Evolutionary conservation across 768 basidiomycete species (phyloP).

Genomic region (Kwoniella shandongensis): DNA sequence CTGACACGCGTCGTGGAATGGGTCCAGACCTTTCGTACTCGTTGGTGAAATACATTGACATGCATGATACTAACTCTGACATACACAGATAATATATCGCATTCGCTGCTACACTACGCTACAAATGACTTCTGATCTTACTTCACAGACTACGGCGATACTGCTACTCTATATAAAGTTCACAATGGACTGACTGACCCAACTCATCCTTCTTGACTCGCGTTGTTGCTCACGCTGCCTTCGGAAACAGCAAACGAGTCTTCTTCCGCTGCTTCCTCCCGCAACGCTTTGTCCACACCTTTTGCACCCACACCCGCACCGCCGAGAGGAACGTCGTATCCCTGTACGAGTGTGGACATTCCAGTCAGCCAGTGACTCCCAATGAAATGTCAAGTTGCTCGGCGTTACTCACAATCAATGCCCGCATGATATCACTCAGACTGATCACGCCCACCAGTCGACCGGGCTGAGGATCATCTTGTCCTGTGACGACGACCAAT

Average conservation of each 20-base stretch:
- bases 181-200: neutral
- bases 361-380: neutral
- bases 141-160: neutral
- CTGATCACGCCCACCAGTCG: slow-evolving; percentile 51
- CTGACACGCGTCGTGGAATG: no score
- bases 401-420: slow-evolving; percentile 45
- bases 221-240: slow-evolving; percentile 4
- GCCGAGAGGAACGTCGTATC: slow-evolving; percentile 45
- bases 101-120: no score
- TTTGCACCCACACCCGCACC: slow-evolving; percentile 51
- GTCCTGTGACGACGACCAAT: slow-evolving; percentile 79
- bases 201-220: slow-evolving; percentile 7
- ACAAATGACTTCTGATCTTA: no score
- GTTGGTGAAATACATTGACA: no score
- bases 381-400: neutral
- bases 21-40: no score
- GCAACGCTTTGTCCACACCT: slow-evolving; percentile 45
- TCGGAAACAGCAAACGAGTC: slow-evolving; percentile 19
- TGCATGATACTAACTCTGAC: no score
- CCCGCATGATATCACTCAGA: slow-evolving; percentile 52
- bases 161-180: neutral
- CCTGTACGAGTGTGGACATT: slow-evolving; percentile 13
- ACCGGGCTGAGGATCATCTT: slow-evolving; percentile 46
- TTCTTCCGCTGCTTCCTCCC: slow-evolving; percentile 43
- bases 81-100: no score